Evolutionary conservation across 1,139 yeast species (phyloP), one percentile per base, ranked within the genome.

Genomic region (Candida glucosophila): DNA sequence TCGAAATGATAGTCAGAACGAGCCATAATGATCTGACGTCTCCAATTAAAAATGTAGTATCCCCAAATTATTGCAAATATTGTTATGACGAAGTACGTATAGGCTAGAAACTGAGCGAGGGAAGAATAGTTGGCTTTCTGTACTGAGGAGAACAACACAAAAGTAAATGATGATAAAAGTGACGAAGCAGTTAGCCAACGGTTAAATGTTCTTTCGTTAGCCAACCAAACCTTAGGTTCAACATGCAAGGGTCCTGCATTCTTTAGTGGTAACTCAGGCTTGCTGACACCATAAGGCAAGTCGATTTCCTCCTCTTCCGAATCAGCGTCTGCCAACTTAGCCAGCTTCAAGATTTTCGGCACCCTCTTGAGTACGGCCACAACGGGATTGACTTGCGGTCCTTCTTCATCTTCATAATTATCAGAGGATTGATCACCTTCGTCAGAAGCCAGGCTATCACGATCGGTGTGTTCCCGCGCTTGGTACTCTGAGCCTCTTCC

Each of bases 211-310:
- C 98, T 80, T 58, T 90, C 98, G 48, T 90, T 90, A 17, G 98
- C 98, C 35, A 90, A 65, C 97, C 98, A 90, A 19, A 90, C 98
- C 52, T 90, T 90, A 17, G 97, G 93, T 59, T 90, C 98, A 30
- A 90, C 86, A 52, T 81, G 86, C 32, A 86, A 72, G 3, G 95
- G 92, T 5, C 96, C 95, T 19, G 90, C 77, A 49, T 86, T 86
- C 47, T 88, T 82, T 43, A 90, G 67, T 56, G 81, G 73, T 25
- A 67, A 59, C 8, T 70, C 74, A 26, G 98, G 98, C 47, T 78
- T 81, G 26, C 67, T 63, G 11, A 90, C 97, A 14, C 97, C 97
- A 4, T 82, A 75, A 5, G 98, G 98, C 32, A 90, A 61, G 18
- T 70, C 76, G 23, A 85, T 70, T 49, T 88, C 96, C 36, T 63